Evolutionary conservation across 2,329 filamentous ascomycete species (phyloP), one percentile per base, ranked within the genome.

Genomic region (Aspergillus fischeri): DNA sequence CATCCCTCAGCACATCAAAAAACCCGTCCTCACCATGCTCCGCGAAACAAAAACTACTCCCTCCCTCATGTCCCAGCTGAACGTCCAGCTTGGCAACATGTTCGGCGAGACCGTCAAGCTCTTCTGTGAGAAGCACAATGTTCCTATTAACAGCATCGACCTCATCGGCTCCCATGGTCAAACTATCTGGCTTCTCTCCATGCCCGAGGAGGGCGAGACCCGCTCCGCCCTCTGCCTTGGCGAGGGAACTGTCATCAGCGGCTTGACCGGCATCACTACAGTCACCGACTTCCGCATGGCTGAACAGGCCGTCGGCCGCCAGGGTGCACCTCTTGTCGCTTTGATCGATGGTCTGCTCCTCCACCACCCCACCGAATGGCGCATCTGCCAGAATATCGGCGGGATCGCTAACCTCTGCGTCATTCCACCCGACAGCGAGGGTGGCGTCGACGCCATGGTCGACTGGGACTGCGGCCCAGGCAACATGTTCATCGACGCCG

Each of bases 381-480:
- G 84, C 29, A 81, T 80, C 2, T 85, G 83, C 67, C 81, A 86
- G 65, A 85, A 86, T 63, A 85, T 86, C 54, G 82, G 82, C 52
- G 83, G 83, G 32, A 84, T 86, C 47, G 81, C 80, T 27, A 86
- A 83, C 61, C 80, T 86, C 27, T 86, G 80, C 71, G 85, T 86
- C 70, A 82, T 85, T 51, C 81, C 81, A 2, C 78, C 81, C 0
- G 69, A 70, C 53, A 62, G 52, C 4, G 75, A 81, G 51, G 68
- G 68, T 14, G 65, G 75, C 25, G 66, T 74, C 29, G 67, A 73
- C 58, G 71, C 74, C 49, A 76, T 74, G 56, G 79, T 78, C 62
- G 80, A 83, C 63, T 81, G 83, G 58, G 79, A 83, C 63, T 83
- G 80, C 3, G 83, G 83, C 11, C 82, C 81, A 2, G 82, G 83